Conservation (phyloP, 192 early-diverging fungal species). For the Coemansia sp. region DNA sequence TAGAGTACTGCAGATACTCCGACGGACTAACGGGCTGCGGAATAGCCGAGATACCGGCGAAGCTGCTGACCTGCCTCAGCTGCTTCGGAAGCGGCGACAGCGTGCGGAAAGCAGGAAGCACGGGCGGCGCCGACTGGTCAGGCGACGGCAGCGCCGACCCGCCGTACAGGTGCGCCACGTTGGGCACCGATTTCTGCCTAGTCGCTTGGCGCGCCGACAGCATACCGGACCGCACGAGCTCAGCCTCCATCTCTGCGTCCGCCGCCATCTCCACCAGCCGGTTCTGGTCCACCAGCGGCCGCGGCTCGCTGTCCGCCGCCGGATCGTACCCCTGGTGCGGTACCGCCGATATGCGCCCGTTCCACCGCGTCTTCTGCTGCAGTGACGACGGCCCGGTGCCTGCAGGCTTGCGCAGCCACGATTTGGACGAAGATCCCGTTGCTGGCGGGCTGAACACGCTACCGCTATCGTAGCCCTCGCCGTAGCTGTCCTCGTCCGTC, state of each 20-base stretch:
- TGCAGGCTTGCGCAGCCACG: not conserved
- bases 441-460: not conserved
- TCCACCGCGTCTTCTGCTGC: slow-evolving; percentile 36
- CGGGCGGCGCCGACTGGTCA: slow-evolving; percentile 4
- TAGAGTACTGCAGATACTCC: slow-evolving; percentile 48
- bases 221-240: slow-evolving; percentile 43
- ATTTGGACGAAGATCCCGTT: slow-evolving; percentile 5
- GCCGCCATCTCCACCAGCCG: slow-evolving; percentile 37
- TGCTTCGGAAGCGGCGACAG: slow-evolving; percentile 5
- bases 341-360: slow-evolving; percentile 42
- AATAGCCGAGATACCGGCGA: slow-evolving; percentile 26
- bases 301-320: slow-evolving; percentile 13
- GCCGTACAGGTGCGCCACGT: not conserved
- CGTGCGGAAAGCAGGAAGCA: slow-evolving; percentile 34
- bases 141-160: not conserved
- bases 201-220: slow-evolving; percentile 24
- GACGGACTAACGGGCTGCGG: slow-evolving; percentile 42
- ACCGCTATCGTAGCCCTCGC: not conserved
- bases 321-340: slow-evolving; percentile 47
- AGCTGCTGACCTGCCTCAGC: slow-evolving; percentile 37
- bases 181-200: slow-evolving; percentile 18
- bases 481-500: slow-evolving; percentile 15
- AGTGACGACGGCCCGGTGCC: not conserved
- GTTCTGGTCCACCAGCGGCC: slow-evolving; percentile 18
- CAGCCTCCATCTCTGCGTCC: slow-evolving; percentile 47